Evolutionary conservation across 2,329 filamentous ascomycete species (phyloP).

Genomic region (Colletotrichum nymphaeae): DNA sequence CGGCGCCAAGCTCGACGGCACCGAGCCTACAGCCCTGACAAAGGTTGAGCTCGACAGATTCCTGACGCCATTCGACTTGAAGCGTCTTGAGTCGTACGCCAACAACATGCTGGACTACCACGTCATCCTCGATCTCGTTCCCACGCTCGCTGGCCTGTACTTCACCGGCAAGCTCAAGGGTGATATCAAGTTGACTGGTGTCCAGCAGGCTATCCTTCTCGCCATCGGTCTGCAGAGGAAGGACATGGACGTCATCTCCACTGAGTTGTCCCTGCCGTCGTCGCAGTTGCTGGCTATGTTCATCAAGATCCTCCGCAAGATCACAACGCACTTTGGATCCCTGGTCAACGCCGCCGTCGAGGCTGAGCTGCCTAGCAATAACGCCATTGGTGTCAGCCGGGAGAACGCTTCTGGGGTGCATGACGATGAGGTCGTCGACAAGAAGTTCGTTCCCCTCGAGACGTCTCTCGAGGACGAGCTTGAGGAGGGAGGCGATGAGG

Average conservation of each 20-base stretch:
- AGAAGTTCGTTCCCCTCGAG: constrained; percentile 77
- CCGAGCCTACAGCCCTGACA: constrained; percentile 65
- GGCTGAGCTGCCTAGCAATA: constrained; percentile 70
- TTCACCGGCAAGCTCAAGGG: constrained; percentile 81
- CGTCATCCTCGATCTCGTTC: constrained; percentile 93
- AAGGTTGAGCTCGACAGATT: constrained; percentile 81
- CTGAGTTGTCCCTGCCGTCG: constrained; percentile 78
- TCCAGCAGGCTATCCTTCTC: constrained; percentile 90
- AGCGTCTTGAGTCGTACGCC: constrained; percentile 93
- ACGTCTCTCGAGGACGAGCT: constrained; percentile 83
- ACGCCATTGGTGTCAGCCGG: constrained; percentile 67
- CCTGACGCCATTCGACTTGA: constrained; percentile 92
- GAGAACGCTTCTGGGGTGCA: constrained; percentile 73
- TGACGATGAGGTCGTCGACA: constrained; percentile 75
- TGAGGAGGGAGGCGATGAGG: constrained; percentile 83
- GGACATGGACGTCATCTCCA: constrained; percentile 81
- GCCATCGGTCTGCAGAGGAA: constrained; percentile 93
- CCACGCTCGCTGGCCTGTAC: constrained; percentile 83
- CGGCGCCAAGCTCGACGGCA: constrained; percentile 74
- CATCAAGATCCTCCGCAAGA: constrained; percentile 93
- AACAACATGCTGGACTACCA: constrained; percentile 99
- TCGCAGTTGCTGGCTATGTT: constrained; percentile 95
- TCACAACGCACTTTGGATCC: constrained; percentile 80
- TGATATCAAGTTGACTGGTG: constrained; percentile 77
- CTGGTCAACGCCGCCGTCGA: constrained; percentile 81